These are phyloP conservation scores for Urtica urens DNA, from an alignment of 306 rosid genomes.

Conservation along the genomic window DNA sequence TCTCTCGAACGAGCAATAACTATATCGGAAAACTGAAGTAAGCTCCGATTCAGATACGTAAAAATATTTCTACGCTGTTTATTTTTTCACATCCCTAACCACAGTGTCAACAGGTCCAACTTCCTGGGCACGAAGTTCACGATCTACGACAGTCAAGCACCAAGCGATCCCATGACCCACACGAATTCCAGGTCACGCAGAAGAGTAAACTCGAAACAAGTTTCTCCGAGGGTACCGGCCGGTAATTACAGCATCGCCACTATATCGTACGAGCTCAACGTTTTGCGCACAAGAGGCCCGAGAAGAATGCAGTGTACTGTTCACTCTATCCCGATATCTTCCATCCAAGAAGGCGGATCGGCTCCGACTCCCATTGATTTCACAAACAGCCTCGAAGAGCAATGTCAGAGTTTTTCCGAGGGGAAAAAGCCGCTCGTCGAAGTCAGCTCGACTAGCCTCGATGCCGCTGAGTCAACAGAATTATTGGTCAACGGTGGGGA, in stretches of 20 bases:
- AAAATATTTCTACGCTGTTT: conserved; percentile 2
- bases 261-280: conserved; percentile 67
- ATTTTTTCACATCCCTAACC: not conserved
- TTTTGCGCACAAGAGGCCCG: conserved; percentile 92
- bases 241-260: conserved; percentile 47
- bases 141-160: conserved; percentile 46
- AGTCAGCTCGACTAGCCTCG: conserved; percentile 21
- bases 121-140: conserved; percentile 84
- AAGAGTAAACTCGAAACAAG: conserved; percentile 41
- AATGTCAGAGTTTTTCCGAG: conserved; percentile 16
- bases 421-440: conserved; percentile 35
- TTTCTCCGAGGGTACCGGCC: conserved; percentile 40
- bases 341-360: conserved; percentile 70
- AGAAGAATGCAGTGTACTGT: conserved; percentile 76
- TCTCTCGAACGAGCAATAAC: conserved; percentile 51
- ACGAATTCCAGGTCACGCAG: conserved; percentile 34
- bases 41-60: conserved; percentile 5
- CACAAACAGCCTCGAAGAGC: conserved; percentile 24
- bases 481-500: conserved; percentile 8
- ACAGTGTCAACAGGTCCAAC: conserved; percentile 58
- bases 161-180: conserved; percentile 33
- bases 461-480: conserved; percentile 18
- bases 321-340: conserved; percentile 61
- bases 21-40: conserved; percentile 77
- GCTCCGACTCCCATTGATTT: conserved; percentile 74